phyloP scores from a whole-genome alignment of 2,329 filamentous ascomycete species.

The Escovopsis sp. region DNA sequence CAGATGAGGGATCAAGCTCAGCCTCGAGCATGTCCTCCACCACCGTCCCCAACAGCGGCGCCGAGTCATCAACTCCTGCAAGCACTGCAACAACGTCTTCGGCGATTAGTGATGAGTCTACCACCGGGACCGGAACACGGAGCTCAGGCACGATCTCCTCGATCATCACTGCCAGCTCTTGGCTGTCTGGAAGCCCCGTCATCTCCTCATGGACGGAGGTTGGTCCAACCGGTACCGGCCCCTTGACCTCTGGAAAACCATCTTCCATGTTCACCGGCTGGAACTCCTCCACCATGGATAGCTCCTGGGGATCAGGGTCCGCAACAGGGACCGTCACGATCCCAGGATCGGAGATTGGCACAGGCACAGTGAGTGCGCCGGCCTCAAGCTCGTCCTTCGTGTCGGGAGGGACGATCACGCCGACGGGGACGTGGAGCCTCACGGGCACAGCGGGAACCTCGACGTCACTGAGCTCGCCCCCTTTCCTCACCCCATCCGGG shows the following conservation, averaged over 20 bases:
- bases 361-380: neutral
- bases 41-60: neutral
- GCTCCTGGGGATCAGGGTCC: neutral
- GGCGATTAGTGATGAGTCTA: neutral
- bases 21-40: neutral
- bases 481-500: constrained; percentile 4
- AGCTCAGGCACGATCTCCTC: neutral
- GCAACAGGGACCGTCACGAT: neutral
- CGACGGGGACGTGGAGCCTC: neutral
- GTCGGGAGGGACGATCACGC: neutral
- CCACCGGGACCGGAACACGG: neutral
- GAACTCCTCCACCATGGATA: constrained; percentile 1
- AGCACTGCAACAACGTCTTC: neutral
- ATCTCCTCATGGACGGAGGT: neutral
- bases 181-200: neutral
- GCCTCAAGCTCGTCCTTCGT: neutral
- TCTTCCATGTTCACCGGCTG: constrained; percentile 1
- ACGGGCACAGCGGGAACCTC: constrained; percentile 1
- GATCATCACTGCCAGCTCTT: neutral
- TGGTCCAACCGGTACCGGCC: neutral
- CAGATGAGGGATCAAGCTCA: neutral
- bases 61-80: neutral
- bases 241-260: neutral
- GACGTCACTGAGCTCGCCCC: neutral
- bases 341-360: neutral